phyloP scores from a whole-genome alignment of 371 early-diverging fungal genomes.

The Mucor mucedo region DNA sequence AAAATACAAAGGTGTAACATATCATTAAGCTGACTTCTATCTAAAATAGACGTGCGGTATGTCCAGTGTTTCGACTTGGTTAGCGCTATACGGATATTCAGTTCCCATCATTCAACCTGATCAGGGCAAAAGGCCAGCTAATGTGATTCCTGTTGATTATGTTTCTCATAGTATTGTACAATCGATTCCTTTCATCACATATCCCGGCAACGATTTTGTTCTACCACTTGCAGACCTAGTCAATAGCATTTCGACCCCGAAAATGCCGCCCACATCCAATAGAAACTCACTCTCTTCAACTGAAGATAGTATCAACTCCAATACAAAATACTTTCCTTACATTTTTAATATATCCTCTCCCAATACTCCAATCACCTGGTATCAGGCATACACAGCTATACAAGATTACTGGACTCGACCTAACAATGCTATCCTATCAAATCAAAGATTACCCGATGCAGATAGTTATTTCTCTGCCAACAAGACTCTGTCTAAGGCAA shows the following conservation, averaged over 20 bases:
- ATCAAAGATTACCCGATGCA: conserved; percentile 22
- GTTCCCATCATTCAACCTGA: conserved; percentile 32
- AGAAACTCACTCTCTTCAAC: background rate
- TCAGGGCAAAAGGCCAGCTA: conserved; percentile 26
- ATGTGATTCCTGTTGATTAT: conserved; percentile 51
- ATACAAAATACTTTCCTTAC: conserved; percentile 20
- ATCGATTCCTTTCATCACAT: conserved; percentile 21
- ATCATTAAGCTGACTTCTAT: background rate
- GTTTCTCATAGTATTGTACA: conserved; percentile 26
- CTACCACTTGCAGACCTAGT: conserved; percentile 22
- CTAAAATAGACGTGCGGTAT: conserved; percentile 40
- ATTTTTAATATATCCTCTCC: conserved; percentile 29
- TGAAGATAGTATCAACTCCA: background rate
- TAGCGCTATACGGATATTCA: conserved; percentile 33
- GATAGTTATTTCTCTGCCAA: conserved; percentile 27
- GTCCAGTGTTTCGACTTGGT: conserved; percentile 44
- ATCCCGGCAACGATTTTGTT: conserved; percentile 24
- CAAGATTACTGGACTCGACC: conserved; percentile 38
- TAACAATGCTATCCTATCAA: conserved; percentile 9
- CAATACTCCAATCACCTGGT: conserved; percentile 23
- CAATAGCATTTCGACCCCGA: conserved; percentile 5
- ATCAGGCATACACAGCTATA: conserved; percentile 29
- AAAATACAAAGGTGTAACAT: background rate
- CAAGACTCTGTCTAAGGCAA: conserved; percentile 29
- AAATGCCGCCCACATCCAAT: conserved; percentile 10